Percentiles rank a stretch among this genome's conserved stretches.
Conservation (phyloP, 2,329 filamentous ascomycete species). For the Grosmannia serpens region DNA sequence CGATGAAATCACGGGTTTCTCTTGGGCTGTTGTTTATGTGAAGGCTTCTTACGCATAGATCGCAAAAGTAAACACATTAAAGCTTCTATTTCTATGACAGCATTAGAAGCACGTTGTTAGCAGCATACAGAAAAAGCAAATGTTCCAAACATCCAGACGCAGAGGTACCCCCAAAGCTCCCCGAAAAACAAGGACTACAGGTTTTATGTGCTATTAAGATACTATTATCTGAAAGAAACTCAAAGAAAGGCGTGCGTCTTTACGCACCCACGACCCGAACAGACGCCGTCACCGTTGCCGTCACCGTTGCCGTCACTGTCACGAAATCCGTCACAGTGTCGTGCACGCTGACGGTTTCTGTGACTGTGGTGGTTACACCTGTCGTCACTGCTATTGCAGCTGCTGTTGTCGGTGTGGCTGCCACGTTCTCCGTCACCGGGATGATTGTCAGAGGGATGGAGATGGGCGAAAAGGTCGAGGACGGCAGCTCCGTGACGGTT, state of each 20-base stretch:
- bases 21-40: no score
- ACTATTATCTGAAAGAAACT: not conserved
- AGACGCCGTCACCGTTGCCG: slow-evolving; percentile 1
- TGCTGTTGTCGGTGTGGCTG: not conserved
- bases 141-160: no score
- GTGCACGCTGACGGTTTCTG: slow-evolving; percentile 5
- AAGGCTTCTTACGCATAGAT: not conserved
- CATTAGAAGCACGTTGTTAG: no score
- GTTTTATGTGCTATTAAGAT: not conserved
- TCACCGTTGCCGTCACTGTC: slow-evolving; percentile 1
- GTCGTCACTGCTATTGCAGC: not conserved
- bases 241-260: not conserved
- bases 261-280: not conserved
- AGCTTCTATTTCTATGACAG: not conserved
- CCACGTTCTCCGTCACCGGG: not conserved
- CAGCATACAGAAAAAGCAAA: no score
- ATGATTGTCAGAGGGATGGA: not conserved
- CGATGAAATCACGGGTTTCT: not conserved
- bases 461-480: not conserved
- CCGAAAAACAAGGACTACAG: not conserved
- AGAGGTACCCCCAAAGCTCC: no score
- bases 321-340: slow-evolving; percentile 9
- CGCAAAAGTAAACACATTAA: not conserved
- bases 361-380: not conserved
- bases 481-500: not conserved